phyloP scores from a whole-genome alignment of 306 rosid genomes.

The Canavalia gladiata region DNA sequence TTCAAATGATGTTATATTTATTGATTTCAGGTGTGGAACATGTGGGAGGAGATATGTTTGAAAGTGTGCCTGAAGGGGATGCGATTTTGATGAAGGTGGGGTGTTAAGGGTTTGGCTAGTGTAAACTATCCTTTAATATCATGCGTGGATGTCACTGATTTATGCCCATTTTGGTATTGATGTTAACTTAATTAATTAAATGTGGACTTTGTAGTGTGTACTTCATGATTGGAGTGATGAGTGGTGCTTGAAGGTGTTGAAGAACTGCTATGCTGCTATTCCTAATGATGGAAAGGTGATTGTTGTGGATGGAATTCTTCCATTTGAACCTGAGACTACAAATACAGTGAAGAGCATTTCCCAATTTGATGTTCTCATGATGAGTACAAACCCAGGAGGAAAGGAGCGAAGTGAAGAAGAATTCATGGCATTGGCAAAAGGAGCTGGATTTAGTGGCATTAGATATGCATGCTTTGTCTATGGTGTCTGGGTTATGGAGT shows the following conservation, averaged over 20 bases:
- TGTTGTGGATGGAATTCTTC: neutral
- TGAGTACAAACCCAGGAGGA: slow-evolving; percentile 35
- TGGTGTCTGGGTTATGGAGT: slow-evolving; percentile 40
- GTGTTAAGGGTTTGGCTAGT: neutral
- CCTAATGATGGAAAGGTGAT: slow-evolving; percentile 44
- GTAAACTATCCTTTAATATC: too few relatives aligned
- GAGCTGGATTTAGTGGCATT: slow-evolving; percentile 37
- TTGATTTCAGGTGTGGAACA: slow-evolving; percentile 54
- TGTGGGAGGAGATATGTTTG: slow-evolving; percentile 66
- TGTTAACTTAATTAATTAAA: neutral
- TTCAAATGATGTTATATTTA: neutral
- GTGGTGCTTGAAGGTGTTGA: slow-evolving; percentile 34
- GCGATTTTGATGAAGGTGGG: slow-evolving; percentile 61
- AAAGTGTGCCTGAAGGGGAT: slow-evolving; percentile 57
- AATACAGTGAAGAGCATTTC: slow-evolving; percentile 1
- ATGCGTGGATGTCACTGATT: too few relatives aligned
- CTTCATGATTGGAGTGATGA: slow-evolving; percentile 49
- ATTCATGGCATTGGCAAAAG: slow-evolving; percentile 33
- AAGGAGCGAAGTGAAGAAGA: slow-evolving; percentile 39
- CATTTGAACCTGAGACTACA: neutral
- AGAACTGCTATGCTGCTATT: slow-evolving; percentile 34
- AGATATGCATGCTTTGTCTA: slow-evolving; percentile 17
- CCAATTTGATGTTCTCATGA: slow-evolving; percentile 26
- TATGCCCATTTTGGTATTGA: too few relatives aligned
- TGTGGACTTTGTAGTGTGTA: slow-evolving; percentile 45